phyloP scores from a whole-genome alignment of 2,329 filamentous ascomycete species.

The Phialophora tarda region DNA sequence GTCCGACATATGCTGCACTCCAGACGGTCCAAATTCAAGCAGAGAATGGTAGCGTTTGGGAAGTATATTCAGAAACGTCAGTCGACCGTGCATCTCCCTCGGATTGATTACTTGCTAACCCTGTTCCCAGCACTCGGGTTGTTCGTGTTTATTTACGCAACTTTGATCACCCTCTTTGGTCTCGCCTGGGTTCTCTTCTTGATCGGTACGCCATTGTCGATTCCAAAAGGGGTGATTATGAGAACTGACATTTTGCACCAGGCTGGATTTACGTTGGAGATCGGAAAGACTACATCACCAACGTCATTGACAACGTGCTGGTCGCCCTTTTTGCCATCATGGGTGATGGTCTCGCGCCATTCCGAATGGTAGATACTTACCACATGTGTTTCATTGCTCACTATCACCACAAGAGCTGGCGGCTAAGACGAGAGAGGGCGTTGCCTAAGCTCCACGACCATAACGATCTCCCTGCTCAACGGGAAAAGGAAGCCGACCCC shows the following conservation, averaged over 20 bases:
- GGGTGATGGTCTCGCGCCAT: slow-evolving; percentile 73
- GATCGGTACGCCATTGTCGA: slow-evolving; percentile 61
- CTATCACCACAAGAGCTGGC: slow-evolving; percentile 71
- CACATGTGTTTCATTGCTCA: slow-evolving; percentile 83
- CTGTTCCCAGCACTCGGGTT: slow-evolving; percentile 69
- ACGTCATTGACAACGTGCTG: slow-evolving; percentile 72
- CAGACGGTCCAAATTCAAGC: slow-evolving; percentile 77
- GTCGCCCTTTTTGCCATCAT: slow-evolving; percentile 74
- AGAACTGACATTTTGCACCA: slow-evolving; percentile 34
- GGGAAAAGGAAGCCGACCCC: slow-evolving; percentile 51
- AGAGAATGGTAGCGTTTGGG: slow-evolving; percentile 76
- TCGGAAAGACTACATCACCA: slow-evolving; percentile 70
- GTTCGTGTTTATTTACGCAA: slow-evolving; percentile 81
- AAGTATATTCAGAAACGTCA: slow-evolving; percentile 75
- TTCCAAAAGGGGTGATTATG: neutral
- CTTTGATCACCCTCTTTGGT: slow-evolving; percentile 81
- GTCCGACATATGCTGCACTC: slow-evolving; percentile 89
- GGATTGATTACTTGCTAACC: slow-evolving; percentile 10
- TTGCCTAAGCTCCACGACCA: slow-evolving; percentile 69
- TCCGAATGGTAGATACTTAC: slow-evolving; percentile 80
- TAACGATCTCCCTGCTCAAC: slow-evolving; percentile 67
- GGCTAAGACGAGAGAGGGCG: slow-evolving; percentile 64
- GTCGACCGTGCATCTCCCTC: slow-evolving; percentile 40
- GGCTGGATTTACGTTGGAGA: slow-evolving; percentile 82
- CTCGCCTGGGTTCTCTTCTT: slow-evolving; percentile 89